phyloP scores from a whole-genome alignment of 192 early-diverging fungal species.

The Martensiomyces pterosporus region DNA sequence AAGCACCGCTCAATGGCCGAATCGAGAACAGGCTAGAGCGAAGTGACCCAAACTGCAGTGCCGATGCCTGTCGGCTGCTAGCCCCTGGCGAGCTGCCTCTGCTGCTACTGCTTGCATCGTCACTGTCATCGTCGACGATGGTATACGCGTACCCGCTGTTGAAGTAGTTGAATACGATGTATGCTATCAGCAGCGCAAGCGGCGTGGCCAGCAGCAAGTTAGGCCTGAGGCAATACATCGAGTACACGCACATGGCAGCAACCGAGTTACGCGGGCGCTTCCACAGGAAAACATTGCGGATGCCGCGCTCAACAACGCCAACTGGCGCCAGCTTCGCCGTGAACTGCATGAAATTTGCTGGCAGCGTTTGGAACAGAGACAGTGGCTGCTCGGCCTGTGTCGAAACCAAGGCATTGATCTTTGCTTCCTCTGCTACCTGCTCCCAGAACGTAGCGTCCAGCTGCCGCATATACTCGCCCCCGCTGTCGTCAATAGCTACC shows the following conservation, averaged over 20 bases:
- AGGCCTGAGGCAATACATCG: conserved; percentile 42
- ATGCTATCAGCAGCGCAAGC: conserved; percentile 35
- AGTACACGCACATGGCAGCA: conserved; percentile 37
- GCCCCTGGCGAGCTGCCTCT: conserved; percentile 4
- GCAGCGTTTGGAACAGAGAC: conserved; percentile 49
- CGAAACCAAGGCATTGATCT: conserved; percentile 30
- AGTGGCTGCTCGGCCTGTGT: conserved; percentile 45
- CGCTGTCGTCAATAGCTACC: not conserved
- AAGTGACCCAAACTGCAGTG: not conserved
- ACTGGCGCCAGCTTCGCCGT: conserved; percentile 47
- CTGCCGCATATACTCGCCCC: conserved; percentile 14
- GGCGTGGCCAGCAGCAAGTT: conserved; percentile 42
- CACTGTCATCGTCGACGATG: not conserved
- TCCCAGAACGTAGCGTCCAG: conserved; percentile 47
- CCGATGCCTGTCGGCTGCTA: conserved; percentile 1
- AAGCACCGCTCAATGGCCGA: not conserved
- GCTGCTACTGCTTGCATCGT: conserved; percentile 7
- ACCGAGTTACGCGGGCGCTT: conserved; percentile 27
- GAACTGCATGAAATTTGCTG: conserved; percentile 52
- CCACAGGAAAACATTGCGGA: conserved; percentile 38
- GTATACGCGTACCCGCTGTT: conserved; percentile 19
- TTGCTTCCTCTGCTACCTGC: conserved; percentile 42
- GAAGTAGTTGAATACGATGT: conserved; percentile 37
- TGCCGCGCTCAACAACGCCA: conserved; percentile 21
- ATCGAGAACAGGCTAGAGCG: not conserved